phyloP scores from a whole-genome alignment of 2,329 filamentous ascomycete species.

The Fusarium nematophilum region DNA sequence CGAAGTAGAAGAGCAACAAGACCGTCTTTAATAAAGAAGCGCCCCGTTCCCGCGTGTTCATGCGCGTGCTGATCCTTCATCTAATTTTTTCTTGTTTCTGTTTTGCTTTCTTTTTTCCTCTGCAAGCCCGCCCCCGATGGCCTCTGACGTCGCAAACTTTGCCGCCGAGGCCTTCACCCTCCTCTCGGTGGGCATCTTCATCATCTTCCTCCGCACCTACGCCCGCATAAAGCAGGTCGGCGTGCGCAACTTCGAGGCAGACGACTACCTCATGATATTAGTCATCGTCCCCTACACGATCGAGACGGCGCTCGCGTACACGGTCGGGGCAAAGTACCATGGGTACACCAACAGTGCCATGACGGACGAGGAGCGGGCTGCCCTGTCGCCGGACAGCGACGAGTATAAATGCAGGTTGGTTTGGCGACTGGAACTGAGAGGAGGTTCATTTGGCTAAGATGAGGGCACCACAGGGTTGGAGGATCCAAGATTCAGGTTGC shows the following conservation, averaged over 20 bases:
- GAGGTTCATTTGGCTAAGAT: slow-evolving; percentile 3
- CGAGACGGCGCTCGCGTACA: slow-evolving; percentile 46
- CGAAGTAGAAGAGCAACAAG: not conserved
- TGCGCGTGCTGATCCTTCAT: not conserved
- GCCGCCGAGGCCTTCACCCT: slow-evolving; percentile 52
- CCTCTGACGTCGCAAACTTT: slow-evolving; percentile 19
- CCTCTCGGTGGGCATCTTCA: slow-evolving; percentile 58
- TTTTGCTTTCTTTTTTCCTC: too few species aligned
- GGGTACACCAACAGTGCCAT: slow-evolving; percentile 64
- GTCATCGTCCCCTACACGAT: slow-evolving; percentile 39
- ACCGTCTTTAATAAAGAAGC: slow-evolving; percentile 4
- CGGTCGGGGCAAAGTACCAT: slow-evolving; percentile 52
- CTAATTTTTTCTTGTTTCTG: too few species aligned
- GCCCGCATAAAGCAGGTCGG: slow-evolving; percentile 57
- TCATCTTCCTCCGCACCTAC: slow-evolving; percentile 62
- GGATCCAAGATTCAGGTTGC: slow-evolving; percentile 65
- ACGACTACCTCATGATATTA: slow-evolving; percentile 60
- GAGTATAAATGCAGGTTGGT: slow-evolving; percentile 51
- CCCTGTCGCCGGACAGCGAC: slow-evolving; percentile 53
- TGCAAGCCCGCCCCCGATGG: slow-evolving; percentile 7
- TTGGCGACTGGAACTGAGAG: not conserved
- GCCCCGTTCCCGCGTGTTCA: not conserved
- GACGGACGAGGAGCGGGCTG: slow-evolving; percentile 58
- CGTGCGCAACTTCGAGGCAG: slow-evolving; percentile 50
- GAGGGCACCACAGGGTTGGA: slow-evolving; percentile 51